A percentile compares a stretch with the other conserved stretches of the same genome.
Conservation (phyloP, 2,329 filamentous ascomycete genomes). For the Trichoderma asperellum region DNA sequence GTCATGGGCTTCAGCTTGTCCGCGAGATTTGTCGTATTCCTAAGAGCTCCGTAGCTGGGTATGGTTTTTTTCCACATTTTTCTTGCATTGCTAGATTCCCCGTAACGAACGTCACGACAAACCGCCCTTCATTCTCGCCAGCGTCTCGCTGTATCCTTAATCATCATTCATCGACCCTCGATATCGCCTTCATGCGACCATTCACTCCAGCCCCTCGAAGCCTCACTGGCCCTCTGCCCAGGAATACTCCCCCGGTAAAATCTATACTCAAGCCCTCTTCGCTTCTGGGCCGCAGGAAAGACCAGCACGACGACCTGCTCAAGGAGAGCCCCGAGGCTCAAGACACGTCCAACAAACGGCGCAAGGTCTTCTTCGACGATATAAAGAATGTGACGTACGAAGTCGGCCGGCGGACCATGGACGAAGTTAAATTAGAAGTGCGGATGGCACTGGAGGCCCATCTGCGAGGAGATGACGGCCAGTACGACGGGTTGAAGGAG, state of each 20-base stretch:
- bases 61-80: slow-evolving; percentile 5
- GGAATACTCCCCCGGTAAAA: slow-evolving; percentile 51
- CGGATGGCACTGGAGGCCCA: slow-evolving; percentile 61
- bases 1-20: slow-evolving; percentile 17
- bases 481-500: slow-evolving; percentile 64
- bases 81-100: slow-evolving; percentile 14
- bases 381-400: slow-evolving; percentile 61
- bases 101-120: slow-evolving; percentile 9
- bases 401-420: slow-evolving; percentile 56
- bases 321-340: slow-evolving; percentile 46
- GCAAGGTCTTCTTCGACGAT: slow-evolving; percentile 63
- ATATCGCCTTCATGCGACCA: slow-evolving; percentile 37
- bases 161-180: not conserved
- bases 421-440: slow-evolving; percentile 60
- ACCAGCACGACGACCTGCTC: slow-evolving; percentile 48
- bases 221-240: slow-evolving; percentile 41
- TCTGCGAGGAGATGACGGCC: slow-evolving; percentile 59
- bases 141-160: not conserved
- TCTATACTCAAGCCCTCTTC: slow-evolving; percentile 58
- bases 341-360: slow-evolving; percentile 56
- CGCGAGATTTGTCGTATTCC: not conserved
- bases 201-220: slow-evolving; percentile 43
- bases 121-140: not conserved
- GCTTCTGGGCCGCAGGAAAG: slow-evolving; percentile 50
- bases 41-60: slow-evolving; percentile 11